A percentile compares a stretch with the other conserved stretches of the same genome.
These are phyloP conservation scores for Fusarium albosuccineum DNA, from an alignment of 2,329 filamentous ascomycete species.

Conservation along the genomic window DNA sequence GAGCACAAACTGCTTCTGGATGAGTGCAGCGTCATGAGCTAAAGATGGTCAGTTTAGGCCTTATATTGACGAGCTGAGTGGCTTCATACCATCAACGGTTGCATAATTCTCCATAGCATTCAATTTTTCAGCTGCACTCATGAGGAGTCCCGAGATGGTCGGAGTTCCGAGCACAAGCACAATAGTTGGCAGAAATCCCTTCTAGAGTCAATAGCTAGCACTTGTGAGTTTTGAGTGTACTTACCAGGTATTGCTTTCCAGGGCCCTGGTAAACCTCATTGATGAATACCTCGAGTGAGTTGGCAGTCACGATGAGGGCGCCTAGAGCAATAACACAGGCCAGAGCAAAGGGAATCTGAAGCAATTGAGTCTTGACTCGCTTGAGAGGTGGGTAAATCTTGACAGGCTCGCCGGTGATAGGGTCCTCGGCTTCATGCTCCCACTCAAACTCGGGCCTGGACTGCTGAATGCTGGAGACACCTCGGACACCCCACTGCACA, in stretches of 20 bases:
- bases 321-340: constrained; percentile 80
- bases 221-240: constrained; percentile 44
- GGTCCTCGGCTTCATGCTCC: constrained; percentile 82
- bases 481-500: constrained; percentile 88
- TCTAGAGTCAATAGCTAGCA: constrained; percentile 24
- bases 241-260: constrained; percentile 84
- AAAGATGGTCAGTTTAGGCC: constrained; percentile 24
- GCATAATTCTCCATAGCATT: constrained; percentile 94
- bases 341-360: constrained; percentile 88
- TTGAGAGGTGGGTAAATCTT: constrained; percentile 82
- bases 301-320: constrained; percentile 85
- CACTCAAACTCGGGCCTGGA: constrained; percentile 83
- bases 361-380: constrained; percentile 79
- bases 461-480: constrained; percentile 84
- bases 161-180: constrained; percentile 87
- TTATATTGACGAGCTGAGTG: constrained; percentile 19
- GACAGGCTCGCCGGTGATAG: constrained; percentile 83
- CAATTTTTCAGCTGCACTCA: constrained; percentile 79
- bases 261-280: constrained; percentile 93
- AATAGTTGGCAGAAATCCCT: constrained; percentile 90
- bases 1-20: constrained; percentile 93
- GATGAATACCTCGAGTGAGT: constrained; percentile 95
- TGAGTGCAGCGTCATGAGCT: constrained; percentile 85
- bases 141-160: constrained; percentile 80
- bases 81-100: constrained; percentile 73